Conservation (phyloP, 2,329 filamentous ascomycete species). For the Xylaria sp. region DNA sequence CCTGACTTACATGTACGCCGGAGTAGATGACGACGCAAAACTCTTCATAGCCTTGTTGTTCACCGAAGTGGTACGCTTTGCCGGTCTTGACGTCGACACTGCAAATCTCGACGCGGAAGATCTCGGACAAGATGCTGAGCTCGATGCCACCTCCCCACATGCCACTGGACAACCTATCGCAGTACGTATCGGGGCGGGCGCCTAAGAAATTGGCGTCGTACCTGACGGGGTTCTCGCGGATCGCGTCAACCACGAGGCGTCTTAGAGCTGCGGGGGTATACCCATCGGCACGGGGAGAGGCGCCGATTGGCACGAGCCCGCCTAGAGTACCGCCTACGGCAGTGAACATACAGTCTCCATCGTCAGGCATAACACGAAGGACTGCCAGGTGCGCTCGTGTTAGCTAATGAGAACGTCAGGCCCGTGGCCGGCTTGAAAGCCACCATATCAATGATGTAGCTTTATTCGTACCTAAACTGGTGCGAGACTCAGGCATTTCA, state of each 20-base stretch:
- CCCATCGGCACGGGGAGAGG: slow-evolving; percentile 4
- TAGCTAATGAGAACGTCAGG: slow-evolving; percentile 2
- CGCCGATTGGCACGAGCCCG: slow-evolving; percentile 49
- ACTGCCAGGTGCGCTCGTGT: slow-evolving; percentile 57
- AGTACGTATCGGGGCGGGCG: slow-evolving; percentile 78
- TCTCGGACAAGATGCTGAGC: slow-evolving; percentile 78
- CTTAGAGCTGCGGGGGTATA: slow-evolving; percentile 61
- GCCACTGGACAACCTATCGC: slow-evolving; percentile 81
- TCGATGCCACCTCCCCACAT: slow-evolving; percentile 95
- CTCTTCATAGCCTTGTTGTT: slow-evolving; percentile 34
- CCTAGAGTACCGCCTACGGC: slow-evolving; percentile 86
- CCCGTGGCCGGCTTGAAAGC: background rate
- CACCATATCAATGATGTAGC: background rate
- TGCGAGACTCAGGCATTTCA: slow-evolving; percentile 61
- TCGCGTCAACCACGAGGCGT: slow-evolving; percentile 80
- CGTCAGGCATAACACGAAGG: slow-evolving; percentile 94
- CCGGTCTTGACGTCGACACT: slow-evolving; percentile 37
- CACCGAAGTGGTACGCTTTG: slow-evolving; percentile 38
- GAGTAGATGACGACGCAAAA: slow-evolving; percentile 39
- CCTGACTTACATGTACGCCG: slow-evolving; percentile 34
- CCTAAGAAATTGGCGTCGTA: slow-evolving; percentile 85
- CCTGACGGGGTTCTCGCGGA: slow-evolving; percentile 75
- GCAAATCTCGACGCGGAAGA: slow-evolving; percentile 38
- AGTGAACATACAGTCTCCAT: slow-evolving; percentile 94
- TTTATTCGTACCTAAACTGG: slow-evolving; percentile 58